Conservation (phyloP, 345 rosid genomes). For the Anastatica hierochuntica region DNA sequence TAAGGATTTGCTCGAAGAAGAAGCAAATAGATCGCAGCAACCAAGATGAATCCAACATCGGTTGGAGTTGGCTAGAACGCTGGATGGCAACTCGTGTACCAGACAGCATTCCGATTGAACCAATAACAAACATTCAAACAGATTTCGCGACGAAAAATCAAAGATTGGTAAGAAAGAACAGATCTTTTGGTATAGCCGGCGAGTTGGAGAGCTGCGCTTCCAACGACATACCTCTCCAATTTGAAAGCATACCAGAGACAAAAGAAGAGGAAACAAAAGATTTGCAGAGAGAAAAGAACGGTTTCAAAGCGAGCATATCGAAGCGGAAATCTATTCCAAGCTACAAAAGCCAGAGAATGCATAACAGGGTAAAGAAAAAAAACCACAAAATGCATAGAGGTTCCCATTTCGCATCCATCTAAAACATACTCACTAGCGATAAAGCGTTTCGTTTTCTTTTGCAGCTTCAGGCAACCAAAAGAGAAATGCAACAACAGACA, state of each 20-base stretch:
- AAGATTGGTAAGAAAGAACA: conserved; percentile 20
- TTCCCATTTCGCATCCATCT: background rate
- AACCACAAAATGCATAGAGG: background rate
- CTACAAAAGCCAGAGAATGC: conserved; percentile 34
- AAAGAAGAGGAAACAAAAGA: conserved; percentile 17
- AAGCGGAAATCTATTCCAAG: conserved; percentile 48
- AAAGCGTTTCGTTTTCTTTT: background rate
- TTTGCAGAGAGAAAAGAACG: conserved; percentile 22
- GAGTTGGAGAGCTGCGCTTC: conserved; percentile 88
- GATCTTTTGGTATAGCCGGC: conserved; percentile 31
- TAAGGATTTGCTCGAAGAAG: conserved; percentile 61
- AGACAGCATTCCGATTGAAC: conserved; percentile 33
- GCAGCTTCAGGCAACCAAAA: conserved; percentile 33
- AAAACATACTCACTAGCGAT: background rate
- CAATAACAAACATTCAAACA: conserved; percentile 17
- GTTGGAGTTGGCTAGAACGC: conserved; percentile 84
- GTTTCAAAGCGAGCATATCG: conserved; percentile 27
- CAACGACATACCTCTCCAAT: conserved; percentile 52
- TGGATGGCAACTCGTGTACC: conserved; percentile 85
- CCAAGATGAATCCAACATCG: conserved; percentile 38
- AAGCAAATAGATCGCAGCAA: conserved; percentile 33
- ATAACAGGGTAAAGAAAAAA: conserved; percentile 32
- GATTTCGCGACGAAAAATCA: conserved; percentile 20
- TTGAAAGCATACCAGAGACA: conserved; percentile 29
- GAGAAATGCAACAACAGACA: conserved; percentile 20